Evolutionary conservation across 2,329 filamentous ascomycete species (phyloP).

Genomic region (Calonectria pauciramosa): DNA sequence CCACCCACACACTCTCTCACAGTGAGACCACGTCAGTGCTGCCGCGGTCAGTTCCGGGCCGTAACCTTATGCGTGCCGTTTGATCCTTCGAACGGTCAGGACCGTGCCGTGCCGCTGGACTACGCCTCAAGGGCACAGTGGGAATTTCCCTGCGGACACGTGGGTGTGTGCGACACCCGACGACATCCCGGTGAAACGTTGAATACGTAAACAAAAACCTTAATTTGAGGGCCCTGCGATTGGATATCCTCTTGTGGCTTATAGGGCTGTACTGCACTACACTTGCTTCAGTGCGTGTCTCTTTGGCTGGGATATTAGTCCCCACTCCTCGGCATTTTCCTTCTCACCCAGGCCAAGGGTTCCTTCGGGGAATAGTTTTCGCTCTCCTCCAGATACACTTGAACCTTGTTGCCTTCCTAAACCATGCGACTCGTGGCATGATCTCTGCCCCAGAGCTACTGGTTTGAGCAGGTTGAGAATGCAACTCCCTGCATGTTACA

Average conservation of each 20-base stretch:
- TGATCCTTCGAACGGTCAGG: slow-evolving; percentile 9
- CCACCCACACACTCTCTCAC: not conserved
- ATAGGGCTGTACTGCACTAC: not conserved
- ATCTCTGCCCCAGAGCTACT: not conserved
- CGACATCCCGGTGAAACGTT: not conserved
- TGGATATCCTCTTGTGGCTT: not conserved
- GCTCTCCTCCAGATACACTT: not conserved
- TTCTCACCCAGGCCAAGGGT: not conserved
- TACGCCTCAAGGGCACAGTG: not conserved
- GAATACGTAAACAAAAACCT: not conserved
- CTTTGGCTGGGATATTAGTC: not conserved
- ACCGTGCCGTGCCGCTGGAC: slow-evolving; percentile 9
- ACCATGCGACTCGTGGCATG: not conserved
- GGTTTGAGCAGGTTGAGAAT: not conserved
- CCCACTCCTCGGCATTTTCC: not conserved
- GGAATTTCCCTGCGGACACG: not conserved
- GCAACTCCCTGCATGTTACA: not conserved
- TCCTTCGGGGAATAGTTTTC: not conserved
- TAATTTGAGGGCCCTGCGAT: not conserved
- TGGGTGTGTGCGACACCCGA: not conserved
- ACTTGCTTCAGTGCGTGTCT: not conserved
- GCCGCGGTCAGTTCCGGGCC: not conserved
- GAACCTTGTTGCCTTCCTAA: not conserved
- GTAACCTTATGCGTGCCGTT: not conserved
- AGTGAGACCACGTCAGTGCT: not conserved